Percentiles rank a stretch among this genome's conserved stretches.
These are phyloP conservation scores for Brassica cretica DNA, from an alignment of 345 rosid genomes.

Conservation along the genomic window DNA sequence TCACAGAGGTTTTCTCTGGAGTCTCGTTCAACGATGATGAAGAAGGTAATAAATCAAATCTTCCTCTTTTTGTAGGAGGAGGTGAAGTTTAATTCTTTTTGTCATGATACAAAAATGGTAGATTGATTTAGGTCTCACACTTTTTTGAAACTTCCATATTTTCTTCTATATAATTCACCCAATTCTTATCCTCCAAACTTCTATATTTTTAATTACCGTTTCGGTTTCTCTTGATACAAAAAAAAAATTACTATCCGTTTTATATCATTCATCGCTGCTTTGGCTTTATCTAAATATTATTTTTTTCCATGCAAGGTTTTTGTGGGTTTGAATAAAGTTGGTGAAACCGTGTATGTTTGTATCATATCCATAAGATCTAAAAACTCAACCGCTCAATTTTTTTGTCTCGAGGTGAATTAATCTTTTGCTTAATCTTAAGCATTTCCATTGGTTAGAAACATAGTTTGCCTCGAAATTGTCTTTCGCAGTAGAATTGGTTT, in stretches of 20 bases:
- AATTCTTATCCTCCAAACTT: neutral
- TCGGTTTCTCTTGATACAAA: constrained; percentile 31
- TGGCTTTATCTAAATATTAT: constrained; percentile 1
- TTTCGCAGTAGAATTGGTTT: neutral
- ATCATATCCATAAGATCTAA: constrained; percentile 12
- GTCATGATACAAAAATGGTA: neutral
- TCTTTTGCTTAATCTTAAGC: neutral
- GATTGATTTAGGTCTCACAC: constrained; percentile 16
- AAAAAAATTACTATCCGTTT: constrained; percentile 6
- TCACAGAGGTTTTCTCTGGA: neutral
- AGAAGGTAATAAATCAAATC: neutral
- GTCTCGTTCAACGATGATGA: constrained; percentile 2
- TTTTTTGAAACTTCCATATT: constrained; percentile 36
- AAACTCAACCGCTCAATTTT: constrained; percentile 6
- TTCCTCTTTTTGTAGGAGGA: neutral
- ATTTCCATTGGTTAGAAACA: neutral
- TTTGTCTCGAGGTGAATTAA: constrained; percentile 16
- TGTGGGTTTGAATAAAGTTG: neutral
- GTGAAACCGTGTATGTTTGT: neutral
- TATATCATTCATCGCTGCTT: neutral
- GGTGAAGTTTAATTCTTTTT: neutral
- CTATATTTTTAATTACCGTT: neutral
- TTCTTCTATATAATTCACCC: no score
- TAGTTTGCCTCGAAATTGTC: constrained; percentile 6
- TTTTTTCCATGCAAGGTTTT: neutral